Base-by-base conservation (phyloP, 176 grass and related monocot species). In the Oryza meridionalis region DNA sequence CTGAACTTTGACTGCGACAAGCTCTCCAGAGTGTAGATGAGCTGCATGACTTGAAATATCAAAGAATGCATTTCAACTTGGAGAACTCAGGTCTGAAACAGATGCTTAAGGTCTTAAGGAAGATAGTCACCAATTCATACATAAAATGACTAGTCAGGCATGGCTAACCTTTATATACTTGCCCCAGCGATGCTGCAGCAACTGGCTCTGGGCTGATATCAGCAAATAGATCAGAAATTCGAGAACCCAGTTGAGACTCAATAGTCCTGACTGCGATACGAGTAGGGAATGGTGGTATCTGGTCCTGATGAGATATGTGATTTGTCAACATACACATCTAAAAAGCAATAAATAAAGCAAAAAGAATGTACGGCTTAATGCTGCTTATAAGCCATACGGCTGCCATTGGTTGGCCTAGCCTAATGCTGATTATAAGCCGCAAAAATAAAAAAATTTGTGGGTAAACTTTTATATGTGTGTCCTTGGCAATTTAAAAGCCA, bases 11-110 rank as follows among this genome's bases (percentile, higher is more conserved):
- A 95, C 88, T 72, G 96, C 93, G 9, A 98, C 96, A 76, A 93
- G 87, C 89, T 98, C 96, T 86, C 96, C 96, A 85, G 91, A 88
- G 73, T 70, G 88, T 85, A 98, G 91, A 98, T 98, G 96, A 91
- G 93, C 91, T 98, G 92, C 89, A 95, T 88, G 77, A 95, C 94
- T 97, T 97, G 88, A 94, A 90, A 86, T 92, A 97, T 97, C 92
- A 97, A 97, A 92, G 70, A 91, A 95, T 94, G 88, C 70, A 92
- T 90, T 91, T 92, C 86, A 94, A 87, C 82, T 80, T 86, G 79
- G 75, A 79, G 81, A 89, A 89, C 79, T 85, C 55, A 83, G 67
- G 38, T 88, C 50, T 67, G 65, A 73, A 69, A 86, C 24, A 77
- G 67, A 76, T 84, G 70, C 83, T 90, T 29, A 82, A 72, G 47